These are phyloP conservation scores for Narthecium ossifragum DNA, from an alignment of 106 monocot genomes.

Conservation along the genomic window DNA sequence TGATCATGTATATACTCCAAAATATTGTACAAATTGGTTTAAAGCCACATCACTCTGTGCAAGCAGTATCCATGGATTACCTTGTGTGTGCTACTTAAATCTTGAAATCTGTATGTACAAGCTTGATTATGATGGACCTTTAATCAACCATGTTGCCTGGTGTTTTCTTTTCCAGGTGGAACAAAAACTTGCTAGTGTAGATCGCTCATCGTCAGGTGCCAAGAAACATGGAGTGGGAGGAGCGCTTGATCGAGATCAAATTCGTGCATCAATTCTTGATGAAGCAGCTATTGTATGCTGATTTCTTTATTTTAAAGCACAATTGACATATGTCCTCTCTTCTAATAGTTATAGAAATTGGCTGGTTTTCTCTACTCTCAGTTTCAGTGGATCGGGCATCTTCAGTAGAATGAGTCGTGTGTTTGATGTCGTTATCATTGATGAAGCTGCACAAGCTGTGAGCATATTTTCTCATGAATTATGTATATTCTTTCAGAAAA, in stretches of 20 bases:
- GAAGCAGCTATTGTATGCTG: constrained; percentile 93
- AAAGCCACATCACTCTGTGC: constrained; percentile 93
- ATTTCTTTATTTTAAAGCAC: not conserved
- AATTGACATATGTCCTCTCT: not conserved
- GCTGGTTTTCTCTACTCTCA: constrained; percentile 95
- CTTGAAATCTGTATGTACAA: not conserved
- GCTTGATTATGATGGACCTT: not conserved
- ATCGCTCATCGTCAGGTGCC: constrained; percentile 31
- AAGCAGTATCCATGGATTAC: constrained; percentile 97
- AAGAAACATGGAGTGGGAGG: constrained; percentile 38
- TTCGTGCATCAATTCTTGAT: constrained; percentile 85
- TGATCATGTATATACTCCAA: constrained; percentile 82
- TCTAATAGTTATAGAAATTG: constrained; percentile 14
- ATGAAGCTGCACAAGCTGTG: constrained; percentile 99
- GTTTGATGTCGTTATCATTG: constrained; percentile 99
- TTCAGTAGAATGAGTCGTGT: constrained; percentile 72
- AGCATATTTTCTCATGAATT: too few species aligned
- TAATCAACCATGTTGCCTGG: not conserved
- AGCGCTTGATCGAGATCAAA: constrained; percentile 58
- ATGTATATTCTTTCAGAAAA: too few species aligned
- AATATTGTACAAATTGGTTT: constrained; percentile 94
- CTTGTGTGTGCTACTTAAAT: constrained; percentile 60
- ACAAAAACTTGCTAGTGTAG: constrained; percentile 74
- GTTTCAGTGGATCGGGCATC: constrained; percentile 86
- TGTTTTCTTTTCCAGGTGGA: constrained; percentile 51